These are phyloP conservation scores for Aspergillus pseudonomiae DNA, from an alignment of 2,329 filamentous ascomycete genomes.

Conservation along the genomic window DNA sequence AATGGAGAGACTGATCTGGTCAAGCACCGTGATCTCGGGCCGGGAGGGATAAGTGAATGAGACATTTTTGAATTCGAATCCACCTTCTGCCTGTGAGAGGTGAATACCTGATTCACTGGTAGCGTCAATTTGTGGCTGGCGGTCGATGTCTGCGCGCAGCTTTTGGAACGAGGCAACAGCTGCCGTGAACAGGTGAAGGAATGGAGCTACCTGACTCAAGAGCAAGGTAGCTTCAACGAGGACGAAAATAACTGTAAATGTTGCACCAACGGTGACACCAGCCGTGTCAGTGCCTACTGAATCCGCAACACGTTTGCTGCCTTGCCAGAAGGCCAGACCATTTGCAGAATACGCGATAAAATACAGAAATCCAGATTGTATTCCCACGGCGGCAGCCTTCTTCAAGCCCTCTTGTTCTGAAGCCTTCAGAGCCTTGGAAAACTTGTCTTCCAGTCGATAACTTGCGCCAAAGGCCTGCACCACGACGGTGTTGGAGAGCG, in stretches of 20 bases:
- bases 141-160: slow-evolving; percentile 61
- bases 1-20: slow-evolving; percentile 37
- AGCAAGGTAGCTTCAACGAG: slow-evolving; percentile 43
- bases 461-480: slow-evolving; percentile 67
- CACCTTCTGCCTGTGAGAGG: slow-evolving; percentile 29
- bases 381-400: slow-evolving; percentile 60
- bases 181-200: slow-evolving; percentile 51
- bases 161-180: slow-evolving; percentile 60
- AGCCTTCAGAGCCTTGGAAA: slow-evolving; percentile 55
- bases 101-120: slow-evolving; percentile 26
- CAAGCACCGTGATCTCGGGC: slow-evolving; percentile 44
- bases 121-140: slow-evolving; percentile 50
- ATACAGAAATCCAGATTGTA: slow-evolving; percentile 65
- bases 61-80: slow-evolving; percentile 40
- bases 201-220: slow-evolving; percentile 43
- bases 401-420: slow-evolving; percentile 59
- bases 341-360: slow-evolving; percentile 71
- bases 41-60: slow-evolving; percentile 39
- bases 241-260: slow-evolving; percentile 44
- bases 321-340: slow-evolving; percentile 70
- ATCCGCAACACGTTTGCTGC: slow-evolving; percentile 58
- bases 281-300: slow-evolving; percentile 20
- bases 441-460: slow-evolving; percentile 61
- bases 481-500: slow-evolving; percentile 61
- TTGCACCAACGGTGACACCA: slow-evolving; percentile 37